Conservation (phyloP, 1,284 basidiomycete species). For the Austroboletus niveus region DNA sequence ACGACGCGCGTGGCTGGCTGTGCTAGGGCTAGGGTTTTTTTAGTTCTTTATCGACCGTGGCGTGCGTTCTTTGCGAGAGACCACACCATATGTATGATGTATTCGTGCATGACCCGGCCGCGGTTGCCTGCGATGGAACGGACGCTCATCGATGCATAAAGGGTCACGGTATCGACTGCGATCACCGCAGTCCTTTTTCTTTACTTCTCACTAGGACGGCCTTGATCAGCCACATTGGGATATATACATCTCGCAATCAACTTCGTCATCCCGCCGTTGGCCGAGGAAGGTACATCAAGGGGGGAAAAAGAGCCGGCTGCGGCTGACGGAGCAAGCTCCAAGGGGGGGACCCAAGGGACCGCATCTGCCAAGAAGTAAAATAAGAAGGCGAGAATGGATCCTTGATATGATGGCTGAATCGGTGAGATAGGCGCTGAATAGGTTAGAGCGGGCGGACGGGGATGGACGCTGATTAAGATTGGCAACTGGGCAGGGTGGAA, state of each 20-base stretch:
- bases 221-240: conserved; percentile 12
- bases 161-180: conserved; percentile 10
- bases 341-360: not conserved
- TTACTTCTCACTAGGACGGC: conserved; percentile 1
- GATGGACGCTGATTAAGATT: not conserved
- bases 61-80: too few relatives aligned
- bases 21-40: too few relatives aligned
- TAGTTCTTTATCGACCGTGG: too few relatives aligned
- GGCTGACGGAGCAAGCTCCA: conserved; percentile 4
- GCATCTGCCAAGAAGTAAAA: not conserved
- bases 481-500: not conserved
- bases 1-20: too few relatives aligned
- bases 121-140: not conserved
- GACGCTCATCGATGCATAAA: not conserved
- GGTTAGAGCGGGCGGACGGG: conserved; percentile 3
- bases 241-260: conserved; percentile 12
- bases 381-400: not conserved
- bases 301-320: not conserved
- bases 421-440: conserved; percentile 21
- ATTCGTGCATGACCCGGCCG: not conserved
- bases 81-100: too few relatives aligned
- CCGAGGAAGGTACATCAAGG: not conserved
- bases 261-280: not conserved
- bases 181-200: conserved; percentile 5
- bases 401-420: conserved; percentile 7